Evolutionary conservation across 2,329 filamentous ascomycete species (phyloP), one percentile per base, ranked within the genome.

Genomic region (Scedosporium dehoogii): DNA sequence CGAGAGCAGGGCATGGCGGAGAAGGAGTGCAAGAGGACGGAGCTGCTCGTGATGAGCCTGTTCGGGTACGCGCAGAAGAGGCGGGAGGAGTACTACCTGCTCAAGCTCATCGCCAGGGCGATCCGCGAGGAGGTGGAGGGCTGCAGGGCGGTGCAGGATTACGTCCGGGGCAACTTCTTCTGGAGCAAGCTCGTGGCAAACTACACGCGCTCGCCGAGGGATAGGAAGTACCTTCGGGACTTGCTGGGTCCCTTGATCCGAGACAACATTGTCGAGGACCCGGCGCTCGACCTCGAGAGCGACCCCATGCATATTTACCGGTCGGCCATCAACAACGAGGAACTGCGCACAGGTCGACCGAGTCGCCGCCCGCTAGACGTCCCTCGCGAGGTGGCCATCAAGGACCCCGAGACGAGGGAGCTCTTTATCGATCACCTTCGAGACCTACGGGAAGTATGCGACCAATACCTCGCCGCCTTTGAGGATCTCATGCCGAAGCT

Each of bases 61-160:
- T 99, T 97, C 70, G 96, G 94, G 23, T 96, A 97, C 71, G 93
- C 94, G 1, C 94, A 99, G 73, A 99, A 97, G 79, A 85, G 92
- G 66, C 83, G 94, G 71, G 94, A 99, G 73, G 94, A 99, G 72
- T 99, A 97, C 76, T 96, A 97, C 73, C 81, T 99, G 4, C 79
- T 99, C 64, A 97, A 96, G 75, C 81, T 97, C 23, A 87, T 99
- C 63, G 81, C 88, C 16, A 83, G 89, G 60, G 92, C 92, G 1
- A 87, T 93, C 60, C 86, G 87, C 64, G 92, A 97, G 73, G 93
- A 97, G 70, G 83, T 97, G 46, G 89, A 94, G 51, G 81, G 82
- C 44, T 88, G 87, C 67, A 77, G 78, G 51, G 85, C 84, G 0
- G 74, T 97, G 1, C 89, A 96, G 68, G 94, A 97, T 65, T 97